Evolutionary conservation across 768 basidiomycete species (phyloP), one percentile per base, ranked within the genome.

Genomic region (Nidula microcarpa): DNA sequence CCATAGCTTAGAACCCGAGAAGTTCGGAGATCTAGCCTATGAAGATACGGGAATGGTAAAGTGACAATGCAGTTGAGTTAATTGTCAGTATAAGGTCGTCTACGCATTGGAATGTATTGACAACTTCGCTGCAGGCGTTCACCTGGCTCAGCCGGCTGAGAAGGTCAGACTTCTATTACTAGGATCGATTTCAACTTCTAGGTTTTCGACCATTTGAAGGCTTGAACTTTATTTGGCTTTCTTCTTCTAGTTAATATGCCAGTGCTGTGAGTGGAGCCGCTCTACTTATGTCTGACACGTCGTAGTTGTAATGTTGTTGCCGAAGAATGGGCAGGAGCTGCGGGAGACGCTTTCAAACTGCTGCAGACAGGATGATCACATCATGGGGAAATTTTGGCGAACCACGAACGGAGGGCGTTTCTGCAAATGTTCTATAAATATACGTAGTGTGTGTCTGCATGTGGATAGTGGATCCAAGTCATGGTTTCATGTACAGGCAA

Each of bases 301-400:
- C 23, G 84, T 88, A 17, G 83, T 98, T 65, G 94, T 98, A 67
- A 74, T 96, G 44, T 76, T 98, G 60, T 64, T 97, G 39, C 79
- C 88, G 64, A 98, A 98, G 77, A 78, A 82, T 50, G 76, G 84
- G 57, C 88, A 85, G 72, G 94, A 98, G 60, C 91, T 85, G 64
- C 96, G 98, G 76, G 96, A 98, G 77, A 87, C 88, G 50, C 77
- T 97, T 77, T 30, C 23, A 30, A 98, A 98, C 65, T 82, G 81
- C 61, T 98, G 94, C 95, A 94, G 94, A 65, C 89, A 91, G 74
- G 79, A 76, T 43, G 88, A 91, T 55, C 91, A 94, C 63, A 74
- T 93, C 33, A 69, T 85, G 68, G 90, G 2, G 80, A 89, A 34
- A 65, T 92, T 47, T 68, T 91, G 54, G 67, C 79, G 56, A 46